Percentiles rank a stretch among this genome's conserved stretches.
Evolutionary conservation across 306 rosid species (phyloP).

Genomic region (Nissolia schottii): DNA sequence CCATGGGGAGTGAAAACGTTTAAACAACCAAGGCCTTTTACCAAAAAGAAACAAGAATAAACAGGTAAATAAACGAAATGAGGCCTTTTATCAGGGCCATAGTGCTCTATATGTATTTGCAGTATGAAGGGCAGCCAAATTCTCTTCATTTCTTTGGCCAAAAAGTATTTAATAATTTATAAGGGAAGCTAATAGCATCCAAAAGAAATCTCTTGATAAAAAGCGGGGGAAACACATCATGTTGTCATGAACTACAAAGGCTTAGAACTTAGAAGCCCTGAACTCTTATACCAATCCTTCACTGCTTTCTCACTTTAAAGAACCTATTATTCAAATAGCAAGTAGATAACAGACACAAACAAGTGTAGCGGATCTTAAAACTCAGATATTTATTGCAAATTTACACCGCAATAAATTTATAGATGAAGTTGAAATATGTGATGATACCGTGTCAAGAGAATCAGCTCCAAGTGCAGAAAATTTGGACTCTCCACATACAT

Average conservation of each 20-base stretch:
- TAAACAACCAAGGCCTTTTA: background rate
- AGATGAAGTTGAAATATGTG: background rate
- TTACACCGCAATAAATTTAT: background rate
- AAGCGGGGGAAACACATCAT: background rate
- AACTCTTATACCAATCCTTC: background rate
- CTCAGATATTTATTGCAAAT: background rate
- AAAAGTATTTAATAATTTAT: background rate
- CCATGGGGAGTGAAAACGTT: background rate
- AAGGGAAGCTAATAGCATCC: background rate
- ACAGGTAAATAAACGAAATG: background rate
- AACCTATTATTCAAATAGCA: background rate
- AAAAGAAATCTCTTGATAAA: background rate
- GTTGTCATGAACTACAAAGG: background rate
- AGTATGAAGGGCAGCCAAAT: background rate
- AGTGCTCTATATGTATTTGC: background rate
- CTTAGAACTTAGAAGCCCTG: background rate
- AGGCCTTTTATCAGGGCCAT: background rate
- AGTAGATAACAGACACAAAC: background rate
- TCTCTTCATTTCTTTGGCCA: background rate
- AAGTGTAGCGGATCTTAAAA: background rate
- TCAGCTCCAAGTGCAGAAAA: slow-evolving; percentile 90
- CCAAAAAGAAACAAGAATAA: background rate
- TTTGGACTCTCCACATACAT: slow-evolving; percentile 63
- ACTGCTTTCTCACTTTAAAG: background rate
- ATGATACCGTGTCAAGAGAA: slow-evolving; percentile 89